Percentiles rank a stretch among this genome's conserved stretches.
phyloP scores from a whole-genome alignment of 345 rosid genomes.

The Turnera subulata region DNA sequence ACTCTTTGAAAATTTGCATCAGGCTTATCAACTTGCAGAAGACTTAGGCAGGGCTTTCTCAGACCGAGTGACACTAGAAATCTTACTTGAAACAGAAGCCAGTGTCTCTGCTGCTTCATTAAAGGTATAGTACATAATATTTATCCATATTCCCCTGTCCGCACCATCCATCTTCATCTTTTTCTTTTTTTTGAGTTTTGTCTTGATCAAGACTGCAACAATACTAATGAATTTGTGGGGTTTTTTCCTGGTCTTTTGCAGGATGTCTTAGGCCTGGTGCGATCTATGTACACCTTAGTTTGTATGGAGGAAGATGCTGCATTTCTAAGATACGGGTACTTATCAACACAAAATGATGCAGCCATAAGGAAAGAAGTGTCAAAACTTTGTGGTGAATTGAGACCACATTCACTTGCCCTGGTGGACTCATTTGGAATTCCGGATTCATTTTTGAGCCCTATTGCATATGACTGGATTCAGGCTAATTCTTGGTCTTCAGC shows the following conservation, averaged over 20 bases:
- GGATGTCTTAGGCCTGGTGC: conserved; percentile 50
- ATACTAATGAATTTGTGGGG: not conserved
- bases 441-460: conserved; percentile 66
- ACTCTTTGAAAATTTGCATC: too few species aligned
- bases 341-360: conserved; percentile 54
- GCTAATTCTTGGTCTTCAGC: conserved; percentile 75
- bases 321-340: conserved; percentile 63
- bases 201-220: too few species aligned
- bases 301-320: conserved; percentile 77
- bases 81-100: conserved; percentile 53
- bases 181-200: not conserved
- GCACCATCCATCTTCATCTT: not conserved
- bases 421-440: conserved; percentile 82
- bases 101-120: conserved; percentile 40
- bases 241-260: conserved; percentile 24
- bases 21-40: conserved; percentile 83
- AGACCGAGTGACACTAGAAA: conserved; percentile 63
- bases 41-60: conserved; percentile 90
- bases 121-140: conserved; percentile 45
- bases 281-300: conserved; percentile 65
- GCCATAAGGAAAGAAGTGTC: conserved; percentile 63
- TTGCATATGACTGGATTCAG: conserved; percentile 85
- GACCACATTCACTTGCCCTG: conserved; percentile 75
- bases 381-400: conserved; percentile 64
- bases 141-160: not conserved